These are phyloP conservation scores for Cladophialophora psammophila DNA, from an alignment of 2,329 filamentous ascomycete species.

Conservation along the genomic window DNA sequence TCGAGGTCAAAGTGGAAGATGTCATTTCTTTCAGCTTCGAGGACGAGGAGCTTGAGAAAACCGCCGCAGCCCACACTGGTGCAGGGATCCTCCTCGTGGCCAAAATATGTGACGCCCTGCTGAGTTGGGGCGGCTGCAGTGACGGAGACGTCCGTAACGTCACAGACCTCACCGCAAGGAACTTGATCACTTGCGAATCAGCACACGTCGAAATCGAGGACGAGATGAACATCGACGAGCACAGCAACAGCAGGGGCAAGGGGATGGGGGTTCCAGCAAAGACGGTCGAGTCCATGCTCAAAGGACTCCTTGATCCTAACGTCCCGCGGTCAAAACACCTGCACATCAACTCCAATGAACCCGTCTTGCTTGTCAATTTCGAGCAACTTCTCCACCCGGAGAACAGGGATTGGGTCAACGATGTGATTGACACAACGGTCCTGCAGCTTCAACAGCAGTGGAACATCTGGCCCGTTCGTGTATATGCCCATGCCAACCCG, in stretches of 20 bases:
- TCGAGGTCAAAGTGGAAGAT: conserved; percentile 19
- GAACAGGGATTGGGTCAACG: background rate
- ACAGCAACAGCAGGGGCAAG: background rate
- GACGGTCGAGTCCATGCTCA: conserved; percentile 26
- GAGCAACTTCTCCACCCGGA: background rate
- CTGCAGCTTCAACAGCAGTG: conserved; percentile 30
- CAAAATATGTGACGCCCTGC: conserved; percentile 33
- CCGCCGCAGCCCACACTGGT: background rate
- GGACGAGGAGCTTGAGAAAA: background rate
- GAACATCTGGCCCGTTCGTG: conserved; percentile 38
- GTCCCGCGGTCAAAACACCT: conserved; percentile 21
- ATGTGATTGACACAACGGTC: conserved; percentile 22
- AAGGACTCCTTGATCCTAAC: conserved; percentile 25
- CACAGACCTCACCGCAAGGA: conserved; percentile 21
- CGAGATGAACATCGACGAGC: background rate
- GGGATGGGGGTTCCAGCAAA: background rate
- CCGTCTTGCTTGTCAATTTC: conserved; percentile 36
- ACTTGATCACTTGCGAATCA: conserved; percentile 28
- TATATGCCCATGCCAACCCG: conserved; percentile 29
- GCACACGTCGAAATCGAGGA: background rate
- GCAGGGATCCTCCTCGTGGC: conserved; percentile 29
- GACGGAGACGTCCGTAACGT: conserved; percentile 27
- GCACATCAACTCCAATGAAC: conserved; percentile 40
- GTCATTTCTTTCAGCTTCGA: background rate
- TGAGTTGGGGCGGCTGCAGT: conserved; percentile 25